These are phyloP conservation scores for Paxillus ammoniavirescens DNA, from an alignment of 768 basidiomycete species.

Conservation along the genomic window DNA sequence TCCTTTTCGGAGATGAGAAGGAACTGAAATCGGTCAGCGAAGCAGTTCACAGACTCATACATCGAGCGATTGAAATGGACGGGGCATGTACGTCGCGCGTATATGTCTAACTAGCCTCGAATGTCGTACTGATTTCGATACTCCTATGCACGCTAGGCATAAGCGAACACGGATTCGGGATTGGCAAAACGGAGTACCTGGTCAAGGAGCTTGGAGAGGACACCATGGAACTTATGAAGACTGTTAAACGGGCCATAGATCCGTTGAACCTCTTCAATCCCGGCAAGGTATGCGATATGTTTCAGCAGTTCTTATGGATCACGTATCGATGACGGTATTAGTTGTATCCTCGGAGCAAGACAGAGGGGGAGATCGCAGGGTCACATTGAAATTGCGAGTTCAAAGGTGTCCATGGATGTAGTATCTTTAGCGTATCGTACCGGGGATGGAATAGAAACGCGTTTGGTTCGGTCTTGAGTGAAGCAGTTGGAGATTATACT, in stretches of 20 bases:
- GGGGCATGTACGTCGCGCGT: slow-evolving; percentile 61
- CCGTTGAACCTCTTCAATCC: slow-evolving; percentile 84
- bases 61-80: slow-evolving; percentile 69
- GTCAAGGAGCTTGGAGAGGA: slow-evolving; percentile 77
- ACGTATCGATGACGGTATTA: slow-evolving; percentile 1
- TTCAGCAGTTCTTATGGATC: background rate
- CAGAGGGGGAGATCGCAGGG: background rate
- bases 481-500: too few species aligned
- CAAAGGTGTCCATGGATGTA: background rate
- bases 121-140: background rate
- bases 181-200: slow-evolving; percentile 85
- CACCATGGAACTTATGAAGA: slow-evolving; percentile 83
- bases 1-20: slow-evolving; percentile 57
- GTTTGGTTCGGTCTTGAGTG: too few species aligned
- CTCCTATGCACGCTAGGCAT: slow-evolving; percentile 49
- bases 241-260: slow-evolving; percentile 78
- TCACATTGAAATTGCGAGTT: background rate
- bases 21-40: slow-evolving; percentile 54
- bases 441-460: background rate
- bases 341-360: slow-evolving; percentile 20
- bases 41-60: slow-evolving; percentile 68
- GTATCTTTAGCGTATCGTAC: background rate
- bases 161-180: slow-evolving; percentile 85
- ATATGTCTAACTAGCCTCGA: background rate
- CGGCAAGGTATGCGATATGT: slow-evolving; percentile 52